phyloP scores from a whole-genome alignment of 352 stramenopile genomes.

The Globisporangium splendens region DNA sequence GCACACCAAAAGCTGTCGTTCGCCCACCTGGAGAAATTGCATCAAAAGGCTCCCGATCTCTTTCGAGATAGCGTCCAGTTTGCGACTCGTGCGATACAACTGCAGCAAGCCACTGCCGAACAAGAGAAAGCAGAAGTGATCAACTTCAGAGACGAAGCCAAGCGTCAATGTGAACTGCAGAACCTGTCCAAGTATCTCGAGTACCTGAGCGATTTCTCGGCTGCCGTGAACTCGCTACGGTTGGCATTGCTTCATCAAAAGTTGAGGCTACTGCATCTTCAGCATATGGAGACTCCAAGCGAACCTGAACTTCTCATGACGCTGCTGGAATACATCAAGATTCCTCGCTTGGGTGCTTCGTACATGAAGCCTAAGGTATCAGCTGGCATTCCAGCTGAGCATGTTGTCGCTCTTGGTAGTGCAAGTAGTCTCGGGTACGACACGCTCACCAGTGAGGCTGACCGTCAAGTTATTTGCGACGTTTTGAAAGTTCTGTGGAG shows the following conservation, averaged over 20 bases:
- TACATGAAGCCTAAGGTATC: too few relatives aligned
- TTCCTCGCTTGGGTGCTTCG: constrained; percentile 2
- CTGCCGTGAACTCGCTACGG: constrained; percentile 14
- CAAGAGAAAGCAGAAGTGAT: background rate
- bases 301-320: constrained; percentile 14
- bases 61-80: constrained; percentile 35
- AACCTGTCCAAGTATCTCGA: constrained; percentile 14
- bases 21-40: constrained; percentile 27
- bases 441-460: background rate
- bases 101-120: constrained; percentile 13
- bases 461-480: background rate
- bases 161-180: background rate
- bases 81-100: constrained; percentile 22
- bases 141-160: background rate
- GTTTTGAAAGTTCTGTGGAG: background rate
- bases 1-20: constrained; percentile 35
- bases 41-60: constrained; percentile 16
- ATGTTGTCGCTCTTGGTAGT: background rate
- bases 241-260: constrained; percentile 19
- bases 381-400: background rate
- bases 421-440: background rate
- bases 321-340: constrained; percentile 23
- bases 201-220: constrained; percentile 27
- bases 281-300: constrained; percentile 10
- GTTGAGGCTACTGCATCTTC: constrained; percentile 19